phyloP scores from a whole-genome alignment of 441 rosid species.

The Corymbia calophylla region DNA sequence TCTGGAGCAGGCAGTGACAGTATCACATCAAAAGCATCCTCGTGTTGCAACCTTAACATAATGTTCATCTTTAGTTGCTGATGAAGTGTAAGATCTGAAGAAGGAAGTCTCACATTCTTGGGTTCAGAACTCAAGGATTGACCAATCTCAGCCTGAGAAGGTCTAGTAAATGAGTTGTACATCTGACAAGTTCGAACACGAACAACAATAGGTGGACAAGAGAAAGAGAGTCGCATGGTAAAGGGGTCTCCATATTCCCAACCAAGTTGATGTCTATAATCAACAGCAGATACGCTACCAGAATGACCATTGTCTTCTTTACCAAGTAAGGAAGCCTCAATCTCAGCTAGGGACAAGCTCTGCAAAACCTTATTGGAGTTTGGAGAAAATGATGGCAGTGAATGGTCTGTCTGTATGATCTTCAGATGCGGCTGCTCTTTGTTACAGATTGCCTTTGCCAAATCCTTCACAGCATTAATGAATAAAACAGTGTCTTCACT shows the following conservation, averaged over 20 bases:
- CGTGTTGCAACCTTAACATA: slow-evolving; percentile 1
- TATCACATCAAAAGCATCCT: slow-evolving; percentile 2
- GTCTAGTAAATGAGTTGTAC: slow-evolving; percentile 15
- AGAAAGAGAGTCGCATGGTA: slow-evolving; percentile 49
- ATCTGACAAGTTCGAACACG: slow-evolving; percentile 38
- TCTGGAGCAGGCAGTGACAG: slow-evolving; percentile 22
- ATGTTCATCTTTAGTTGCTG: slow-evolving; percentile 8
- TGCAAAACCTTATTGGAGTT: slow-evolving; percentile 46
- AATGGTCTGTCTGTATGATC: slow-evolving; percentile 72
- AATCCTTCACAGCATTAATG: neutral
- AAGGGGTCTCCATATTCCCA: slow-evolving; percentile 32
- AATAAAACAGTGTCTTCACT: neutral
- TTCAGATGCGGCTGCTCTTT: slow-evolving; percentile 26
- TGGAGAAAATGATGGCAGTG: slow-evolving; percentile 48
- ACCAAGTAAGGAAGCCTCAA: slow-evolving; percentile 64
- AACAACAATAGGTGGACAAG: slow-evolving; percentile 38
- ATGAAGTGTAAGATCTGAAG: slow-evolving; percentile 9
- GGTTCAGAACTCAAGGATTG: slow-evolving; percentile 1
- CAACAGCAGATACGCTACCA: slow-evolving; percentile 14
- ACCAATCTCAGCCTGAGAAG: slow-evolving; percentile 12
- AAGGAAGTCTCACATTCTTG: slow-evolving; percentile 10
- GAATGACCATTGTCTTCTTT: slow-evolving; percentile 16
- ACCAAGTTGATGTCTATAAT: slow-evolving; percentile 28
- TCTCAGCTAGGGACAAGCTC: slow-evolving; percentile 58
- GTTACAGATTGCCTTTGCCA: neutral